Evolutionary conservation across 2,329 filamentous ascomycete genomes (phyloP).

Genomic region (Calonectria hawksworthii): DNA sequence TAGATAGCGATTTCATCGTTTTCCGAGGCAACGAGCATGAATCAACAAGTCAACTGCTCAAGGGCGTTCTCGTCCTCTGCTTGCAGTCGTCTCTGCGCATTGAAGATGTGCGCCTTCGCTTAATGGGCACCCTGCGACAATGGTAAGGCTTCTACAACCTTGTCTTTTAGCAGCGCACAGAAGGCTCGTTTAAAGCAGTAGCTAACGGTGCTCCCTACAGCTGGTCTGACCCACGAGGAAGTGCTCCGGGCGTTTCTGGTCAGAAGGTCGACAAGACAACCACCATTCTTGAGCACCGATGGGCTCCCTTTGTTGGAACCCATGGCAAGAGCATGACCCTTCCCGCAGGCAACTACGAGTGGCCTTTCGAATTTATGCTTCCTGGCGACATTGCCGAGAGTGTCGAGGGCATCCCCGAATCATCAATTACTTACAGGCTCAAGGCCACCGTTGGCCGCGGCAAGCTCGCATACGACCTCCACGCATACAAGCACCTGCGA

Average conservation of each 20-base stretch:
- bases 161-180: not conserved
- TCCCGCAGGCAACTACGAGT: slow-evolving; percentile 84
- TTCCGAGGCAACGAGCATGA: slow-evolving; percentile 83
- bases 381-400: slow-evolving; percentile 84
- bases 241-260: slow-evolving; percentile 70
- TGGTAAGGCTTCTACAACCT: slow-evolving; percentile 65
- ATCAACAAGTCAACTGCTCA: slow-evolving; percentile 80
- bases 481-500: slow-evolving; percentile 82
- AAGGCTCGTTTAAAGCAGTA: slow-evolving; percentile 5
- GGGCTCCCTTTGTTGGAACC: slow-evolving; percentile 73
- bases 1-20: slow-evolving; percentile 84
- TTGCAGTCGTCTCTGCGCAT: slow-evolving; percentile 77
- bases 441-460: slow-evolving; percentile 91
- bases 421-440: slow-evolving; percentile 89
- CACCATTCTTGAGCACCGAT: slow-evolving; percentile 77
- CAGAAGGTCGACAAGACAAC: slow-evolving; percentile 71
- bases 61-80: slow-evolving; percentile 81
- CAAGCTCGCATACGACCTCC: slow-evolving; percentile 89
- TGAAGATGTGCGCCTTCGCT: slow-evolving; percentile 79
- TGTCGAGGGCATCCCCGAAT: slow-evolving; percentile 89
- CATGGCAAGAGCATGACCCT: slow-evolving; percentile 72
- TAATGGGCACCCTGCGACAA: slow-evolving; percentile 76
- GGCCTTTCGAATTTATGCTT: slow-evolving; percentile 82
- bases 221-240: slow-evolving; percentile 67
- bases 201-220: slow-evolving; percentile 49